Conservation (phyloP, 768 basidiomycete species). For the Leucocoprinus birnbaumii region DNA sequence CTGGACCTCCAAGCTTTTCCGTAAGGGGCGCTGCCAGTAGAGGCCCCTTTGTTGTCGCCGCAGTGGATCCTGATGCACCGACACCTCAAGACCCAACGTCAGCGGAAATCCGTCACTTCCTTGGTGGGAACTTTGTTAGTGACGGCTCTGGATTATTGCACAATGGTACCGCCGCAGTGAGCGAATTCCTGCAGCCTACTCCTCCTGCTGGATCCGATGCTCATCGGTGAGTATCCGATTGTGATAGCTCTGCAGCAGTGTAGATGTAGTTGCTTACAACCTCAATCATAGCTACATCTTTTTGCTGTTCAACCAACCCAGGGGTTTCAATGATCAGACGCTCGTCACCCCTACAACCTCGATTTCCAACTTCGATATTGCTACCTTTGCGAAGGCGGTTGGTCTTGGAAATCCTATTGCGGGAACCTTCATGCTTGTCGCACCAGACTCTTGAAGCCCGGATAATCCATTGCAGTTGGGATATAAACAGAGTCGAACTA, state of each 20-base stretch:
- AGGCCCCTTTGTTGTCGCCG: slow-evolving; percentile 41
- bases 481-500: too few species aligned
- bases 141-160: slow-evolving; percentile 19
- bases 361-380: slow-evolving; percentile 36
- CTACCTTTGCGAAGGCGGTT: slow-evolving; percentile 33
- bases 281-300: slow-evolving; percentile 34
- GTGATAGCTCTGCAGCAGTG: not conserved
- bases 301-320: slow-evolving; percentile 38
- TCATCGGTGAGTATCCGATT: slow-evolving; percentile 31
- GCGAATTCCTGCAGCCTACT: slow-evolving; percentile 36
- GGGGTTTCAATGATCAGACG: slow-evolving; percentile 32
- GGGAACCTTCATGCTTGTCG: slow-evolving; percentile 45
- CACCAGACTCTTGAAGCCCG: slow-evolving; percentile 22
- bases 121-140: slow-evolving; percentile 34
- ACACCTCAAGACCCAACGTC: slow-evolving; percentile 37
- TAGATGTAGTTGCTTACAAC: not conserved
- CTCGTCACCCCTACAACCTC: slow-evolving; percentile 31
- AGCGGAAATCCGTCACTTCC: slow-evolving; percentile 43
- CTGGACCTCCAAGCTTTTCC: slow-evolving; percentile 32
- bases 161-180: slow-evolving; percentile 39
- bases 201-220: slow-evolving; percentile 42
- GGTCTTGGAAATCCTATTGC: slow-evolving; percentile 39
- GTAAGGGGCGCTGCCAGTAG: slow-evolving; percentile 19
- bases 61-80: slow-evolving; percentile 46
- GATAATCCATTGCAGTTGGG: too few species aligned